Percentiles rank a stretch among this genome's conserved stretches.
phyloP scores from a whole-genome alignment of 2,329 filamentous ascomycete genomes.

The Myotisia sp. region DNA sequence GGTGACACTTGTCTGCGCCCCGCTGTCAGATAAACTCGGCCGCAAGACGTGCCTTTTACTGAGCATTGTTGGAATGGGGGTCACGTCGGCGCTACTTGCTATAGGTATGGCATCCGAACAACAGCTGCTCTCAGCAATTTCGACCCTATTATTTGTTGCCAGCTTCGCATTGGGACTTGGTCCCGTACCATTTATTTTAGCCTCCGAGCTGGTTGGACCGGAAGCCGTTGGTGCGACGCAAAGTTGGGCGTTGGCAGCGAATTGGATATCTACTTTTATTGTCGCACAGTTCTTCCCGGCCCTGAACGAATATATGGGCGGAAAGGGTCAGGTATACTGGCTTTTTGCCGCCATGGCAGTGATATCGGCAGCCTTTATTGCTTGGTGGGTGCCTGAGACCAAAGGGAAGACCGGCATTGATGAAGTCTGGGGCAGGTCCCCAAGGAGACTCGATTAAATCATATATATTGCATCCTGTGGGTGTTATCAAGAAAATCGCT shows the following conservation, averaged over 20 bases:
- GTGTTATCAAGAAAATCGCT: too few species aligned
- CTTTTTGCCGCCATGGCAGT: slow-evolving; percentile 68
- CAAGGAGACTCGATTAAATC: slow-evolving; percentile 22
- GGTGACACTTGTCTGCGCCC: slow-evolving; percentile 67
- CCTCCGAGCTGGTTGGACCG: slow-evolving; percentile 76
- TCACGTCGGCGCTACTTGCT: slow-evolving; percentile 61
- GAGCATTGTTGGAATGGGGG: slow-evolving; percentile 73
- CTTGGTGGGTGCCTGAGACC: slow-evolving; percentile 67
- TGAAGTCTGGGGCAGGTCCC: slow-evolving; percentile 69
- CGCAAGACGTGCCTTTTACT: slow-evolving; percentile 72
- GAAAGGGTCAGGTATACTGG: slow-evolving; percentile 74
- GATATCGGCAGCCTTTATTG: slow-evolving; percentile 57
- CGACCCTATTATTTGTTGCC: slow-evolving; percentile 72
- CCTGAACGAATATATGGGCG: slow-evolving; percentile 61
- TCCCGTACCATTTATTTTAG: slow-evolving; percentile 86
- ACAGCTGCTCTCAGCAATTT: slow-evolving; percentile 63
- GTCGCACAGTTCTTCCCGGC: slow-evolving; percentile 94
- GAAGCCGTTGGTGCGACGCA: slow-evolving; percentile 87
- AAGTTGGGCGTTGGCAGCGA: slow-evolving; percentile 72
- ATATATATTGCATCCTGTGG: too few species aligned
- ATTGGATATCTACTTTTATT: slow-evolving; percentile 80
- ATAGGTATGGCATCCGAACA: slow-evolving; percentile 61
- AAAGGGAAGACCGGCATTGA: slow-evolving; percentile 69
- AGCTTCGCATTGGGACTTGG: slow-evolving; percentile 85
- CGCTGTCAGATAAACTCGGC: slow-evolving; percentile 73